A percentile compares a stretch with the other conserved stretches of the same genome.
phyloP scores from a whole-genome alignment of 2,329 filamentous ascomycete genomes.

The Hymenoscyphus occultus region DNA sequence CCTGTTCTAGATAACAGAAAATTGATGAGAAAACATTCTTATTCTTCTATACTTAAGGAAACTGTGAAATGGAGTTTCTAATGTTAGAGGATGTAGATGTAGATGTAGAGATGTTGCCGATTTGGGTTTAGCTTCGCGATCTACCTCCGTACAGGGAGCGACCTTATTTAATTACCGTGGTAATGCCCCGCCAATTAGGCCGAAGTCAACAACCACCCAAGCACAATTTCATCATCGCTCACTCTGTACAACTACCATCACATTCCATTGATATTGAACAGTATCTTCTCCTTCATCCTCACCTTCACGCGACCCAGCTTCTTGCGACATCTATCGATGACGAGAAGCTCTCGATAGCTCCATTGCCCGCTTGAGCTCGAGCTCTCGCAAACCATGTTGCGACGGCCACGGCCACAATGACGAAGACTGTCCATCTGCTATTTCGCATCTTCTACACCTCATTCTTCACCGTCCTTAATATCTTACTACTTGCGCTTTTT shows the following conservation, averaged over 20 bases:
- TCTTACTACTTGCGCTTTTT: constrained; percentile 70
- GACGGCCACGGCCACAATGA: constrained; percentile 24
- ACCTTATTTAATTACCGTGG: background rate
- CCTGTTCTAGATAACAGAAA: too few relatives aligned
- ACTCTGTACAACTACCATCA: background rate
- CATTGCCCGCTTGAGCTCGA: constrained; percentile 12
- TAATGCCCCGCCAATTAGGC: background rate
- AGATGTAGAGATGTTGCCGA: background rate
- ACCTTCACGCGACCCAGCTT: background rate
- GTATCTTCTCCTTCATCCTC: background rate
- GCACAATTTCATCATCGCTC: background rate
- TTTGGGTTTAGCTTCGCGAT: background rate
- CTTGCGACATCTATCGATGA: background rate
- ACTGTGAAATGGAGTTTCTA: too few relatives aligned
- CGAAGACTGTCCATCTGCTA: constrained; percentile 39
- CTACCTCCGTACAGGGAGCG: background rate
- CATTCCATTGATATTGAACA: background rate
- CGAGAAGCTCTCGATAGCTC: background rate
- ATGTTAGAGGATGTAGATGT: too few relatives aligned
- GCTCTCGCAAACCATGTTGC: constrained; percentile 22
- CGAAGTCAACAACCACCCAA: background rate
- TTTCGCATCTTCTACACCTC: constrained; percentile 80
- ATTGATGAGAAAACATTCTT: too few relatives aligned
- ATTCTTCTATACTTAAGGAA: too few relatives aligned
- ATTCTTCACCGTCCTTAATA: constrained; percentile 71